These are phyloP conservation scores for Rubroboletus pulcherrimus DNA, from an alignment of 768 basidiomycete genomes.

Conservation along the genomic window DNA sequence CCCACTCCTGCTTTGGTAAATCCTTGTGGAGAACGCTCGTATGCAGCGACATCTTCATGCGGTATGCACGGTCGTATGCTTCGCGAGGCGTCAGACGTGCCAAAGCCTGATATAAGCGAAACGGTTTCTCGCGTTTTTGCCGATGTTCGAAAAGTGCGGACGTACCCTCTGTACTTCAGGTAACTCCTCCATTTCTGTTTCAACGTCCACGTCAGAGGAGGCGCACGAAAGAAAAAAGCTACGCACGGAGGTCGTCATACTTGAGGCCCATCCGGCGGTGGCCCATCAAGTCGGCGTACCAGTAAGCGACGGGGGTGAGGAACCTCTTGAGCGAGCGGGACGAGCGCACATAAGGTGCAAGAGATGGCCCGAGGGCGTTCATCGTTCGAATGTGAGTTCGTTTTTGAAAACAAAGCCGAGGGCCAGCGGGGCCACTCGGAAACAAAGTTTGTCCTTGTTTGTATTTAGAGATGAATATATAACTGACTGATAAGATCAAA, in stretches of 20 bases:
- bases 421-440: conserved; percentile 15
- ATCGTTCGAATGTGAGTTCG: conserved; percentile 6
- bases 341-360: conserved; percentile 72
- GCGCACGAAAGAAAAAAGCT: background rate
- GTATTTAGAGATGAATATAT: background rate
- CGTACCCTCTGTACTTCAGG: conserved; percentile 74
- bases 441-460: conserved; percentile 44
- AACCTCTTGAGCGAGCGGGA: conserved; percentile 63
- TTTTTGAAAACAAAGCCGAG: too few species aligned
- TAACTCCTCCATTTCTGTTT: conserved; percentile 71
- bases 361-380: conserved; percentile 61
- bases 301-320: conserved; percentile 75
- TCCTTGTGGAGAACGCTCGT: conserved; percentile 73
- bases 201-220: background rate
- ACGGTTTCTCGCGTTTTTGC: too few species aligned
- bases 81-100: conserved; percentile 74
- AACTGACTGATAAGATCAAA: conserved; percentile 28
- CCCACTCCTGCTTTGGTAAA: conserved; percentile 81
- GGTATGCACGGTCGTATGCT: conserved; percentile 86
- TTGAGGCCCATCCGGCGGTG: conserved; percentile 86
- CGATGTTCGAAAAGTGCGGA: background rate
- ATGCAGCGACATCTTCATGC: conserved; percentile 78
- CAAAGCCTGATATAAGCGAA: conserved; percentile 59
- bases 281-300: conserved; percentile 78
- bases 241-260: conserved; percentile 93